Percentiles rank a stretch among this genome's conserved stretches.
Evolutionary conservation across 805 yeast genomes (phyloP).

Genomic region (Priceomyces castillae): DNA sequence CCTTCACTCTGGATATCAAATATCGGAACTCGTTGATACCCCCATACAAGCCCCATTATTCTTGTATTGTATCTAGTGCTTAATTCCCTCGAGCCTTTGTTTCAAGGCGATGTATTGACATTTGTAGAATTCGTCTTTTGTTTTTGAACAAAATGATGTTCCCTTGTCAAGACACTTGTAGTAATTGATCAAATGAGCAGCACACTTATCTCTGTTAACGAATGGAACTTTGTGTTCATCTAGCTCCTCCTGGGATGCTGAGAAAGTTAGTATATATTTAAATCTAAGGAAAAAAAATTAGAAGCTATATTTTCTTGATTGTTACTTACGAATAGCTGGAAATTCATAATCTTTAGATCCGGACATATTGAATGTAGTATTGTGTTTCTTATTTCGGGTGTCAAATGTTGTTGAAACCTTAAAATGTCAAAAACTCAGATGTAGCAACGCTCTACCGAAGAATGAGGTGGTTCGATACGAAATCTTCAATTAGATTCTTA

Average conservation of each 20-base stretch:
- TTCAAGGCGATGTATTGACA: constrained; percentile 43
- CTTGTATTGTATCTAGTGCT: constrained; percentile 2
- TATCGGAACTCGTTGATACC: neutral
- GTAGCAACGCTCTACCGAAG: no score
- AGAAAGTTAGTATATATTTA: constrained; percentile 5
- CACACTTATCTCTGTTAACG: constrained; percentile 44
- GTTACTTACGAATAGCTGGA: constrained; percentile 20
- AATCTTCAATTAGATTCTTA: neutral
- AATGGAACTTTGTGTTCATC: constrained; percentile 43
- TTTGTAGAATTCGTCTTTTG: constrained; percentile 44
- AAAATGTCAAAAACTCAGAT: no score
- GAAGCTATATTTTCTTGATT: neutral
- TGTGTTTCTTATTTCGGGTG: no score
- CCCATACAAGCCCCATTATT: neutral
- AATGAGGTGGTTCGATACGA: no score
- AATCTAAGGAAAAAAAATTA: neutral
- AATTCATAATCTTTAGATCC: constrained; percentile 12
- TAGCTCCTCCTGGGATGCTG: constrained; percentile 32
- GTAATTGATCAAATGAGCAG: constrained; percentile 40
- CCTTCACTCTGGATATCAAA: no score
- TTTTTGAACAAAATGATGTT: constrained; percentile 34
- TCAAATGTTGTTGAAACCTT: no score
- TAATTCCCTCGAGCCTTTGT: constrained; percentile 35
- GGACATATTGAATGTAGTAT: neutral
- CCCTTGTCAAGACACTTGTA: constrained; percentile 45